Conservation (phyloP, 2,329 filamentous ascomycete genomes). For the Fusarium annulatum region DNA sequence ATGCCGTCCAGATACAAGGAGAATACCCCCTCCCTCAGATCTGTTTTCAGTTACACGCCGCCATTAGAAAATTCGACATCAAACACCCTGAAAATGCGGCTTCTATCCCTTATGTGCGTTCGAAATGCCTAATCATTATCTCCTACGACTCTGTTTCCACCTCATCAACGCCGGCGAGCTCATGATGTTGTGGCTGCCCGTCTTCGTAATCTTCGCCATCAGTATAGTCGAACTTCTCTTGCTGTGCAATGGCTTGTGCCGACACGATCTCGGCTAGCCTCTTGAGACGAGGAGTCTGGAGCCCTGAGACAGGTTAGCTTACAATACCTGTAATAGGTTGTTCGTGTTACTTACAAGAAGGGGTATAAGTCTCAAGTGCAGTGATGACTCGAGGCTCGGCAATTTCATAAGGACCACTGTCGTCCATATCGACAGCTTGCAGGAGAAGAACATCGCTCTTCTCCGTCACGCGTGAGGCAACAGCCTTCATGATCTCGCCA, state of each 20-base stretch:
- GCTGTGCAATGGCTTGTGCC: constrained; percentile 93
- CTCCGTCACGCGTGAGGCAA: constrained; percentile 95
- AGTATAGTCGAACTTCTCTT: constrained; percentile 80
- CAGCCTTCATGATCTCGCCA: constrained; percentile 99
- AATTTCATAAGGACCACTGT: constrained; percentile 98
- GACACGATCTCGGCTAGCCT: constrained; percentile 98
- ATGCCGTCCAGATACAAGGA: constrained; percentile 39
- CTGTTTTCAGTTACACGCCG: constrained; percentile 37
- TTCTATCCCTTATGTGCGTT: constrained; percentile 46
- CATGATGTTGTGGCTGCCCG: constrained; percentile 58
- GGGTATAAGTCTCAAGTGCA: constrained; percentile 96
- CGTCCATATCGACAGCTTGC: constrained; percentile 97
- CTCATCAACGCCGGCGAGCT: constrained; percentile 64
- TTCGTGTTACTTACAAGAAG: constrained; percentile 77
- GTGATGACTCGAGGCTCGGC: constrained; percentile 96
- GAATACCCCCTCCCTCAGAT: constrained; percentile 37
- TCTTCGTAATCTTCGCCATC: constrained; percentile 58
- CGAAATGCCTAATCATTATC: constrained; percentile 42
- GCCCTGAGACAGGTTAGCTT: constrained; percentile 68
- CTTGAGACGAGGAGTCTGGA: constrained; percentile 95
- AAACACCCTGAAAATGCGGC: constrained; percentile 46
- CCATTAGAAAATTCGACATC: constrained; percentile 45
- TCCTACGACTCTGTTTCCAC: constrained; percentile 48
- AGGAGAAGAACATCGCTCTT: constrained; percentile 97
- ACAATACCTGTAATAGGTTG: constrained; percentile 5